Evolutionary conservation across 371 early-diverging fungal species (phyloP).

Genomic region (Basidiobolus meristosporus): DNA sequence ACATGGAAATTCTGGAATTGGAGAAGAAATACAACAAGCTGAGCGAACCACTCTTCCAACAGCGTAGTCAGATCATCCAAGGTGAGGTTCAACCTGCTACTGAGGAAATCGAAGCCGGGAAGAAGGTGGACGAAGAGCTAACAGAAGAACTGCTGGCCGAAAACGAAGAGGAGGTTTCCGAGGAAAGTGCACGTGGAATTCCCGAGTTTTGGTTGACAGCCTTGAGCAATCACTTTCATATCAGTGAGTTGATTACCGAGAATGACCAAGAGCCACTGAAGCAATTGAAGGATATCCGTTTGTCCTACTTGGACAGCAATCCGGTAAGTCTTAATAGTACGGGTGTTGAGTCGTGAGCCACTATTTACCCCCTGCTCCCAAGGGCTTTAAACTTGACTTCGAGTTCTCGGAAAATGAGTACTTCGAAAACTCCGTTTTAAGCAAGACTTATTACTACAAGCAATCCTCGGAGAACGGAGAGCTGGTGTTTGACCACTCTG

Average conservation of each 20-base stretch:
- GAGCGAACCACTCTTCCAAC: conserved; percentile 67
- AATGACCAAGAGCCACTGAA: conserved; percentile 72
- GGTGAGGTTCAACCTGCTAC: conserved; percentile 75
- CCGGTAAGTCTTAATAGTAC: conserved; percentile 7
- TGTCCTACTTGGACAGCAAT: conserved; percentile 57
- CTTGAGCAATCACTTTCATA: conserved; percentile 62
- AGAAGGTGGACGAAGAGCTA: conserved; percentile 26
- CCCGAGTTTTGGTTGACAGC: conserved; percentile 89
- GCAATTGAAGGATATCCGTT: conserved; percentile 65
- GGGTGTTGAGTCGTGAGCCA: too few relatives aligned
- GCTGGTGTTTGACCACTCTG: conserved; percentile 76
- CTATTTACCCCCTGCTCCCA: too few relatives aligned
- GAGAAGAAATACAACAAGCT: conserved; percentile 80
- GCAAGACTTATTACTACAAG: conserved; percentile 84
- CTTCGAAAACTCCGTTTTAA: conserved; percentile 71
- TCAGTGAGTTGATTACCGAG: conserved; percentile 68
- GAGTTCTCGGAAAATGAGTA: conserved; percentile 69
- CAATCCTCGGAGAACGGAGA: conserved; percentile 44
- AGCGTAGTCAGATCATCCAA: conserved; percentile 22
- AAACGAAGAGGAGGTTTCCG: background rate
- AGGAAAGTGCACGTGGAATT: conserved; percentile 22
- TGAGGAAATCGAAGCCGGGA: conserved; percentile 51
- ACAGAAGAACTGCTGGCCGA: conserved; percentile 11
- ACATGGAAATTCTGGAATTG: conserved; percentile 69
- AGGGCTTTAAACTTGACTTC: conserved; percentile 86